phyloP scores from a whole-genome alignment of 345 rosid species.

The Cardiospermum halicacabum region DNA sequence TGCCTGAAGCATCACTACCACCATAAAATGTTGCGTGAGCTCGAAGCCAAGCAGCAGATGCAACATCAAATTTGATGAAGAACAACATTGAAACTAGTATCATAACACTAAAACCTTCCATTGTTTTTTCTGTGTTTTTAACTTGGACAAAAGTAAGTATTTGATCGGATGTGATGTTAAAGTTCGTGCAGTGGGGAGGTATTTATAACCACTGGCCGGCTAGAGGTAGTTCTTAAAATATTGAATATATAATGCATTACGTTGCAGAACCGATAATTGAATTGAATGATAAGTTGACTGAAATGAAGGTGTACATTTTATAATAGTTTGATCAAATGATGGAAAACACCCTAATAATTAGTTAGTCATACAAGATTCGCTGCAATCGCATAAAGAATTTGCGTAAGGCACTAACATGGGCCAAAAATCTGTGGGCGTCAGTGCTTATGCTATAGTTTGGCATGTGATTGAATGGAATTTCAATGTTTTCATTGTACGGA shows the following conservation, averaged over 20 bases:
- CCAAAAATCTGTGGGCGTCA: neutral
- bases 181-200: constrained; percentile 16
- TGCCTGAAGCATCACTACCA: constrained; percentile 56
- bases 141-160: constrained; percentile 6
- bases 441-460: neutral
- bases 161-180: constrained; percentile 12
- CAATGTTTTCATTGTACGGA: neutral
- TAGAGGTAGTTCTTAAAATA: constrained; percentile 13
- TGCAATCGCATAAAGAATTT: neutral
- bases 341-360: neutral
- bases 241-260: constrained; percentile 7
- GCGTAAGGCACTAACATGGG: neutral
- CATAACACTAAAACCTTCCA: constrained; percentile 17
- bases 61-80: constrained; percentile 17
- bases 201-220: constrained; percentile 31
- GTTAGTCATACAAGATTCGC: neutral
- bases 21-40: constrained; percentile 71
- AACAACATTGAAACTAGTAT: constrained; percentile 28
- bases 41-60: constrained; percentile 40
- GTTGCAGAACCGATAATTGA: constrained; percentile 14
- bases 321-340: constrained; percentile 2
- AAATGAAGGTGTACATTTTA: constrained; percentile 8
- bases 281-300: constrained; percentile 1
- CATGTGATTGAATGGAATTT: neutral
- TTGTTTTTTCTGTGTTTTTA: constrained; percentile 10